phyloP scores from a whole-genome alignment of 2,329 filamentous ascomycete species.

The Fusarium haematococcum region DNA sequence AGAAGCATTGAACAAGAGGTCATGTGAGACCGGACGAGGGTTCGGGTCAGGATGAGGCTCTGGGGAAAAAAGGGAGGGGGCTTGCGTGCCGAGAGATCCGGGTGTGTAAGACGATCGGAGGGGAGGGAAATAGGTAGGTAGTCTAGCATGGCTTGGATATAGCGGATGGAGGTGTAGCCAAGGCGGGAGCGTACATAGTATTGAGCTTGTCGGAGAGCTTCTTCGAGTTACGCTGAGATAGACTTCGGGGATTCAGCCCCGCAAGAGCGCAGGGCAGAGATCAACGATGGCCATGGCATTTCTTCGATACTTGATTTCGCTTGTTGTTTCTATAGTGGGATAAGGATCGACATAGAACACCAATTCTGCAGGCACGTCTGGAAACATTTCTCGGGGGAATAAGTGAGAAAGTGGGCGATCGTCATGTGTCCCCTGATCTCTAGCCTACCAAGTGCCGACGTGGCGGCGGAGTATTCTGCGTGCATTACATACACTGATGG shows the following conservation, averaged over 20 bases:
- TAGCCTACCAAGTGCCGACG: slow-evolving; percentile 21
- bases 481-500: background rate
- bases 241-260: background rate
- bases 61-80: slow-evolving; percentile 1
- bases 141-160: background rate
- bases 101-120: slow-evolving; percentile 21
- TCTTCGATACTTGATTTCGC: background rate
- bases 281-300: background rate
- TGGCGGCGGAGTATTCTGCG: background rate
- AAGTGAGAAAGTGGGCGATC: slow-evolving; percentile 24
- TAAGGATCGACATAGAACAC: slow-evolving; percentile 22
- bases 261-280: background rate
- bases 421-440: background rate
- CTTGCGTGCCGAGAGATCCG: slow-evolving; percentile 35
- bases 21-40: slow-evolving; percentile 10
- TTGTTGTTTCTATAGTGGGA: slow-evolving; percentile 2
- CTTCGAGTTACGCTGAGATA: background rate
- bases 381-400: slow-evolving; percentile 20
- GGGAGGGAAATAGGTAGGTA: slow-evolving; percentile 9
- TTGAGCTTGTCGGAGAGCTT: slow-evolving; percentile 19
- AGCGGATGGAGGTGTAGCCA: slow-evolving; percentile 25
- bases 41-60: background rate
- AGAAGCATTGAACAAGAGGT: slow-evolving; percentile 3
- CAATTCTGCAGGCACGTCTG: background rate
- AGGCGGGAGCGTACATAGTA: slow-evolving; percentile 30